Evolutionary conservation across 2,329 filamentous ascomycete genomes (phyloP), one percentile per base, ranked within the genome.

Genomic region (Penicillium sp.): DNA sequence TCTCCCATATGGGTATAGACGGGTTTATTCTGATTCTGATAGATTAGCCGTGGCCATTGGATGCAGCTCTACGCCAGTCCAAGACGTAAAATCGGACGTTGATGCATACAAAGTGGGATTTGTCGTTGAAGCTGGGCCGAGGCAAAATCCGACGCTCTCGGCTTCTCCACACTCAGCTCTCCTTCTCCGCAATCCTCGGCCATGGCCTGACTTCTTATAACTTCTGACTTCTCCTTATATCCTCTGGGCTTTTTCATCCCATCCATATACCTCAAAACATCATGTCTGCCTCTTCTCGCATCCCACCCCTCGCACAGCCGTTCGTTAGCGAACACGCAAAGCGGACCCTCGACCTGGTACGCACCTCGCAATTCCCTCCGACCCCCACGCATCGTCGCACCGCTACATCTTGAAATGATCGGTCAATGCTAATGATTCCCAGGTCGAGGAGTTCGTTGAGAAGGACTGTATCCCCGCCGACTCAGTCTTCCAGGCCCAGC

Each of bases 371-470:
- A 39, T 39, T 34, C 50, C 18, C 10, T 27, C 27, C 16, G 21
- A 29, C 29, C 39, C 27, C 32, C 24, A 47, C 29, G n/a, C 18
- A 18, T 14, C 16, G 21, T 34, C 16, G 27, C 27, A 14, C 13
- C 31, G 10, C 24, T 36, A n/a, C 13, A 7, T 38, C 2, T 16
- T 16, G 7, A 16, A 3, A n/a, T 40, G 16, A 40, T 40, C 8
- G n/a, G 10, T 3, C 11, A 36, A 16, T 40, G 16, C 56, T 58
- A 29, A 59, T 38, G 34, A 44, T n/a, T 3, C 16, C 21, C 60
- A 86, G 83, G 90, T 99, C 64, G 91, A 93, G 80, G 91, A 92
- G 75, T 99, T 99, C 68, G 94, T 99, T 65, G 90, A 97, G 72
- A 92, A 96, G 76, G 92, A 96, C 81, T 99, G 90, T 74, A 88